Evolutionary conservation across 768 basidiomycete species (phyloP).

Genomic region (Serendipita sp.): DNA sequence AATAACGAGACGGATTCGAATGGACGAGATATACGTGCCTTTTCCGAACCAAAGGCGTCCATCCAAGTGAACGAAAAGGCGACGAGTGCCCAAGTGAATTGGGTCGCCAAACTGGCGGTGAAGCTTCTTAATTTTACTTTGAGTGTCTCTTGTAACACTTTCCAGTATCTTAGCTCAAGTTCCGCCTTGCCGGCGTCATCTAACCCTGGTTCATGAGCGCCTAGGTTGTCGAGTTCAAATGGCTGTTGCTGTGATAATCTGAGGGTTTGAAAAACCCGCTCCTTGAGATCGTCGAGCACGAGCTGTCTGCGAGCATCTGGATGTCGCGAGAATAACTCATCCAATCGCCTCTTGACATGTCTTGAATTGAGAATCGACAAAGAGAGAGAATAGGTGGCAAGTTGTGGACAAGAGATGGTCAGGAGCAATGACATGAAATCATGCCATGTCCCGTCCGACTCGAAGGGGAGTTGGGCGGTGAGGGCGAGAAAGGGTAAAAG

Average conservation of each 20-base stretch:
- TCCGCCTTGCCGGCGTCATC: neutral
- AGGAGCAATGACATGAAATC: neutral
- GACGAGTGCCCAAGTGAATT: neutral
- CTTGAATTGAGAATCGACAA: neutral
- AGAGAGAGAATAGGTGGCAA: neutral
- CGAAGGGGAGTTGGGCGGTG: neutral
- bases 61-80: neutral
- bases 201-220: neutral
- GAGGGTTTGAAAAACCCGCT: neutral
- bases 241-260: neutral
- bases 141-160: neutral
- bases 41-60: neutral
- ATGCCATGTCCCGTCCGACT: neutral
- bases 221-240: neutral
- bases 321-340: neutral
- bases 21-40: neutral
- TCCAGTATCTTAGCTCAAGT: neutral
- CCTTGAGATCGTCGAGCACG: neutral
- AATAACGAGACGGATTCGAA: neutral
- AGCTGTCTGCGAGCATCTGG: neutral
- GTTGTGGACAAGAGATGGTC: neutral
- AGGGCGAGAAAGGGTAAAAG: neutral
- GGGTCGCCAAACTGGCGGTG: neutral
- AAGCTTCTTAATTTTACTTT: neutral
- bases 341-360: neutral